Evolutionary conservation across 73 alveolate species (phyloP).

Genomic region (Tetrahymena elliotti): DNA sequence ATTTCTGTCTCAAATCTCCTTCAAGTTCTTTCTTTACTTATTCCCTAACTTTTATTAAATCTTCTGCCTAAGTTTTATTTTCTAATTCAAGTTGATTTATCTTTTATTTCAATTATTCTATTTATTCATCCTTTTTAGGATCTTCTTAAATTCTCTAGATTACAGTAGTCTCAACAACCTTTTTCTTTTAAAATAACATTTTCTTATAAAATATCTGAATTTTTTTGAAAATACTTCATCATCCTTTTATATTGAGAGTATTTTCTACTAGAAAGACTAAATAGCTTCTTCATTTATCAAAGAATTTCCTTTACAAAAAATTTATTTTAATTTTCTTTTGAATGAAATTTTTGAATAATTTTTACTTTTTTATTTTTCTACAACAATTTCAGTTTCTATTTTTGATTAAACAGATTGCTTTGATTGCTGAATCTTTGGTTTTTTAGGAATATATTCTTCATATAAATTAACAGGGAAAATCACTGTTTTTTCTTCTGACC

Average conservation of each 20-base stretch:
- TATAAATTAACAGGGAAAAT: not conserved
- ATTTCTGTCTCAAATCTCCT: not conserved
- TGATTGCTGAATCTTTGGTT: not conserved
- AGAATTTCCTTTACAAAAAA: not conserved
- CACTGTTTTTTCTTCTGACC: not conserved
- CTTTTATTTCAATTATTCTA: not conserved
- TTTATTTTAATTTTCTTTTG: not conserved
- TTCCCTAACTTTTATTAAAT: not conserved
- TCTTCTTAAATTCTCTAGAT: not conserved
- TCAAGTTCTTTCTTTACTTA: not conserved
- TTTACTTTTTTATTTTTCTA: not conserved
- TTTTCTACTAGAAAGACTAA: not conserved
- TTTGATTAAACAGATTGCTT: not conserved
- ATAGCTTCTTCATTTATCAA: not conserved
- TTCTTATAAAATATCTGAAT: not conserved
- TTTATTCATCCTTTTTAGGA: not conserved
- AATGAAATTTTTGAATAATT: not conserved
- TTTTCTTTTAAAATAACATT: not conserved
- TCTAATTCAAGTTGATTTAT: not conserved
- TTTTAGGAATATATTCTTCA: not conserved
- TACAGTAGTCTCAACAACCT: not conserved
- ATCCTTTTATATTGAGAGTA: not conserved
- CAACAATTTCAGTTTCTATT: not conserved
- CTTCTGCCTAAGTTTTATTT: not conserved
- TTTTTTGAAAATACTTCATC: not conserved